phyloP scores from a whole-genome alignment of 768 basidiomycete genomes.

The Cyathus striatus region DNA sequence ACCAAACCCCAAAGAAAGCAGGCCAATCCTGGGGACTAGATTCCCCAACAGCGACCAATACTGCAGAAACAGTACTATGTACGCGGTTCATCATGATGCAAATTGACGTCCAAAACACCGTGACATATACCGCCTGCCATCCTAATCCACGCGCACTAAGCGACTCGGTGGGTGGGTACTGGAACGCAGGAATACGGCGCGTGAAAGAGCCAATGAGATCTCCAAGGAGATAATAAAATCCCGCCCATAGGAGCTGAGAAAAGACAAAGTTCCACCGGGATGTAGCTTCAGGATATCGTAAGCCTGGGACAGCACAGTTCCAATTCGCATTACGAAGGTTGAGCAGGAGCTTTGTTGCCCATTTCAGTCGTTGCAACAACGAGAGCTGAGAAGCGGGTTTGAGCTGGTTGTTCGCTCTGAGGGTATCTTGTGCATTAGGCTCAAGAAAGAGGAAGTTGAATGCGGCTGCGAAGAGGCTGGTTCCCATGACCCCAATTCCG shows the following conservation, averaged over 20 bases:
- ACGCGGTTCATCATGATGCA: not conserved
- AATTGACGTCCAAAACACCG: slow-evolving; percentile 1
- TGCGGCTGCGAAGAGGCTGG: slow-evolving; percentile 2
- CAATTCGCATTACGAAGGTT: slow-evolving; percentile 7
- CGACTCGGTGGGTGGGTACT: not conserved
- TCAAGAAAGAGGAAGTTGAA: slow-evolving; percentile 5
- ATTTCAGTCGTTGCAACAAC: slow-evolving; percentile 3
- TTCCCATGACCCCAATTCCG: not conserved
- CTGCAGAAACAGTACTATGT: not conserved
- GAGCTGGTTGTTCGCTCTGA: not conserved
- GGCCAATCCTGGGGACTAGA: slow-evolving; percentile 21
- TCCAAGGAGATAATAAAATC: not conserved
- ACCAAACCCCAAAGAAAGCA: slow-evolving; percentile 17
- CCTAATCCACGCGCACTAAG: slow-evolving; percentile 1
- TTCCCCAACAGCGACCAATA: slow-evolving; percentile 6
- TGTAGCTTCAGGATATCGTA: slow-evolving; percentile 1
- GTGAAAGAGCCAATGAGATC: not conserved
- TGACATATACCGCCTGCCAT: slow-evolving; percentile 6
- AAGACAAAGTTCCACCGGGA: slow-evolving; percentile 3
- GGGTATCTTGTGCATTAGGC: slow-evolving; percentile 2
- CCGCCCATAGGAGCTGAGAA: not conserved
- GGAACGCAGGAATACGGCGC: not conserved
- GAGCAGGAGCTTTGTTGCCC: slow-evolving; percentile 3
- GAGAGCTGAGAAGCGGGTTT: not conserved
- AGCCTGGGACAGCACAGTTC: slow-evolving; percentile 5